A percentile compares a stretch with the other conserved stretches of the same genome.
Evolutionary conservation across 2,329 filamentous ascomycete species (phyloP).

Genomic region (Hypoxylon sp.): DNA sequence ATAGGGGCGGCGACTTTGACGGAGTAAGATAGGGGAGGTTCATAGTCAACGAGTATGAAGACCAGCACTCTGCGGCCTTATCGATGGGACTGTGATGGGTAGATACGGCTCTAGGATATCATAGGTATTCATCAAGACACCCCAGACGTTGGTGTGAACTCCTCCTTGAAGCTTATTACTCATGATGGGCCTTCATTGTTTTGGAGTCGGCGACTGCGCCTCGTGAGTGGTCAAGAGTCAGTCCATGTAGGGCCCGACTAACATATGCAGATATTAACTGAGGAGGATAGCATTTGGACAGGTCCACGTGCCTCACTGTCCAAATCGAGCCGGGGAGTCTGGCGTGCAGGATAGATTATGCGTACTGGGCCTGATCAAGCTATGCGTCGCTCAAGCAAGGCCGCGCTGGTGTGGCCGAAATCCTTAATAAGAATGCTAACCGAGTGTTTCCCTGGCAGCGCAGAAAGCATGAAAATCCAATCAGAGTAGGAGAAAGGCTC

Average conservation of each 20-base stretch:
- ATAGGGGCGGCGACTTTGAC: slow-evolving; percentile 4
- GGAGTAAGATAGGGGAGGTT: background rate
- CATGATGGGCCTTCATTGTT: slow-evolving; percentile 31
- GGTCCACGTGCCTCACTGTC: slow-evolving; percentile 40
- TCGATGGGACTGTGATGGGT: slow-evolving; percentile 33
- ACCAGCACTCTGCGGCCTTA: slow-evolving; percentile 24
- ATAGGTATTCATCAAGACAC: slow-evolving; percentile 30
- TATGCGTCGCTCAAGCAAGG: slow-evolving; percentile 28
- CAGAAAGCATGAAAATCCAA: slow-evolving; percentile 33
- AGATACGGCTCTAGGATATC: slow-evolving; percentile 38
- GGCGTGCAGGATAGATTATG: slow-evolving; percentile 27
- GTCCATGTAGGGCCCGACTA: slow-evolving; percentile 34
- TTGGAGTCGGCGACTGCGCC: slow-evolving; percentile 19
- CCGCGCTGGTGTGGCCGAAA: slow-evolving; percentile 27
- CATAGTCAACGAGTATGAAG: slow-evolving; percentile 19
- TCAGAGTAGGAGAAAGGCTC: slow-evolving; percentile 28
- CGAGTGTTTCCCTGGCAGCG: slow-evolving; percentile 36
- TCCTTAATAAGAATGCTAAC: slow-evolving; percentile 37
- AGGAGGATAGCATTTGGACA: slow-evolving; percentile 28
- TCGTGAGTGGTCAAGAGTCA: slow-evolving; percentile 37
- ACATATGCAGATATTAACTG: slow-evolving; percentile 43
- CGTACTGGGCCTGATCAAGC: slow-evolving; percentile 28
- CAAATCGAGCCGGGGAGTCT: slow-evolving; percentile 35
- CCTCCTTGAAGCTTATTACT: slow-evolving; percentile 32
- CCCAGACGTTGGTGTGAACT: slow-evolving; percentile 39